phyloP scores from a whole-genome alignment of 495 filamentous ascomycete species.

The Annulohypoxylon stygium region DNA sequence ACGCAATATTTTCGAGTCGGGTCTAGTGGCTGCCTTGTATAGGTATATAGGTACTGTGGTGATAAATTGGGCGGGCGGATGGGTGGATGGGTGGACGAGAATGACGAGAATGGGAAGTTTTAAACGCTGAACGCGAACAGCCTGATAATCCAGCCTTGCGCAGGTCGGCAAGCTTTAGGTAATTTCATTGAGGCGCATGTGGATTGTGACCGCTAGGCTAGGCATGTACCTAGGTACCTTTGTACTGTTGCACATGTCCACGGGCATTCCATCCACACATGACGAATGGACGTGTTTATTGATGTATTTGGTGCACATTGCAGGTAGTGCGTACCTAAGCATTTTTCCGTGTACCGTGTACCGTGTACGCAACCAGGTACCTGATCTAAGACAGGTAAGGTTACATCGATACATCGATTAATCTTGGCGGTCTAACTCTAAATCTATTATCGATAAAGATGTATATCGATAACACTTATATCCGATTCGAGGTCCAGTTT shows the following conservation, averaged over 20 bases:
- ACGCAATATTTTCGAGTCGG: constrained; percentile 8
- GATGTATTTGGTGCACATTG: background rate
- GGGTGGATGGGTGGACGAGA: too few relatives aligned
- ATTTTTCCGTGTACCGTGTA: too few relatives aligned
- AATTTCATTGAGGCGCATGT: constrained; percentile 33
- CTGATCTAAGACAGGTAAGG: too few relatives aligned
- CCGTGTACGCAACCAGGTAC: too few relatives aligned
- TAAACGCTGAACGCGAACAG: constrained; percentile 33
- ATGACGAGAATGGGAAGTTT: constrained; percentile 14
- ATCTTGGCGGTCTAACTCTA: too few relatives aligned
- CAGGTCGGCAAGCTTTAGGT: constrained; percentile 35
- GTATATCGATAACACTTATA: background rate
- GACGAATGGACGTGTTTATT: too few relatives aligned
- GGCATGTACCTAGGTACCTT: background rate
- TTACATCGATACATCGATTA: background rate
- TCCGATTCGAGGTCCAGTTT: background rate
- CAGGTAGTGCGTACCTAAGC: background rate
- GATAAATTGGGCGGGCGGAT: background rate
- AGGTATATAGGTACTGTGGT: background rate
- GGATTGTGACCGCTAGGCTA: background rate
- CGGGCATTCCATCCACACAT: too few relatives aligned
- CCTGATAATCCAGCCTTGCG: constrained; percentile 43
- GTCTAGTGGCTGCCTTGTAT: background rate
- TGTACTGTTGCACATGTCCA: background rate
- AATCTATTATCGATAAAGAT: background rate